Base-by-base conservation (phyloP, 257 asterid genomes). In the Plantago major region DNA sequence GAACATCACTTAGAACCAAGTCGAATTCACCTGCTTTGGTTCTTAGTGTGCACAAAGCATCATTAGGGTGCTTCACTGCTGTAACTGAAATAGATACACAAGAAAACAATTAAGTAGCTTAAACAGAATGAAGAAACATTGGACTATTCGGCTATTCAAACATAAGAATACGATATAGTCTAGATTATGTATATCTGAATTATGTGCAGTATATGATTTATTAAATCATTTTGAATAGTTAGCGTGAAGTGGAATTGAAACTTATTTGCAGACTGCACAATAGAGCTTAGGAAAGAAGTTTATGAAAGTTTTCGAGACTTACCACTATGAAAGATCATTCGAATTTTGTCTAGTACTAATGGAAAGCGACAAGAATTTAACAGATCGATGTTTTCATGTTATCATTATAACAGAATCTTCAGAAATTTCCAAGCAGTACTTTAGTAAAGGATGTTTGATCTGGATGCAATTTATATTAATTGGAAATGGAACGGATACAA, bases 21-120 rank as follows among this genome's bases (percentile, higher is more conserved):
- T 84, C 78, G 64, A 78, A 81, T 7, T 69, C 63, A 22, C 69
- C 75, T 0, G 68, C 76, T 26, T 62, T 71, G 65, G 71, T 55
- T 18, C 85, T 74, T 30, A 83, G 87, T 0, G 75, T 66, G 76
- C 71, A 76, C 46, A 83, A 55, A 17, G 87, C 87, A 13, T 83
- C 87, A 0, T 47, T 65, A 5, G 85, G 71, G 53, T 78, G 74
- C 44, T 72, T 76, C 45, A 72, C 83, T 11, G 90, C 68, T 66
- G 74, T 76, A 61, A 84, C 91, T 81, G 75, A 14, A 61, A 40
- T 40, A 16, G 19, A 10, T 40, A 15, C 46, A 55, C 10, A 65
- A 33, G 4, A 58, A 66, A 11, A 22, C 69, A 47, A 45, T 55
- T 50, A 22, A 63, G 33, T 63, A 61, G 19, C 9, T 14, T 33